phyloP scores from a whole-genome alignment of 2,329 filamentous ascomycete species.

The Fusarium vanettenii region DNA sequence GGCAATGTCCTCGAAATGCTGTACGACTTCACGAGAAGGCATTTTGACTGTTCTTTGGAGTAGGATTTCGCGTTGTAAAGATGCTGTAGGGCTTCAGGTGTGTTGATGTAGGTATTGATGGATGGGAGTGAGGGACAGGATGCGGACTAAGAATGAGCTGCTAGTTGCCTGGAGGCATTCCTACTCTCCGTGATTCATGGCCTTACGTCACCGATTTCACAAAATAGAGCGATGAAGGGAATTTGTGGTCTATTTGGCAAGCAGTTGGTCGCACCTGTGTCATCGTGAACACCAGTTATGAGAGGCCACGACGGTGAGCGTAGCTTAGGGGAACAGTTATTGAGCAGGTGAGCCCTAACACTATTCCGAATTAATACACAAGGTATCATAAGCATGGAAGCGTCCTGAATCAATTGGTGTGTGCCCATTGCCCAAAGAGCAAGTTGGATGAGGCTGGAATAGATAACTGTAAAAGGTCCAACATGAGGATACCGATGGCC shows the following conservation, averaged over 20 bases:
- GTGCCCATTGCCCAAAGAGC: not conserved
- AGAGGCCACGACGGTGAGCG: not conserved
- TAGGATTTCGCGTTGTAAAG: too few relatives aligned
- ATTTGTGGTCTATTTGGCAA: not conserved
- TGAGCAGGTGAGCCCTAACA: not conserved
- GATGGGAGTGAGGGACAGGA: not conserved
- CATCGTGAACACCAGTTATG: not conserved
- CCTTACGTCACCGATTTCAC: not conserved
- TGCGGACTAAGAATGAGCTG: too few relatives aligned
- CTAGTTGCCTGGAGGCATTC: not conserved
- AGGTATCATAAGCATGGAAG: not conserved
- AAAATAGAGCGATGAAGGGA: not conserved
- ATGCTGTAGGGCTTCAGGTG: not conserved
- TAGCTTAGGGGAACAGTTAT: not conserved
- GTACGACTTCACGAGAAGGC: conserved; percentile 38
- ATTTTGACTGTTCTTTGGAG: conserved; percentile 4
- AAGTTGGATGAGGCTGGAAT: not conserved
- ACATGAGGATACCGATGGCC: not conserved
- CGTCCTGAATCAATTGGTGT: not conserved
- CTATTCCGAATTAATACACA: not conserved
- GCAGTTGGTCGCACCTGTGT: conserved; percentile 16
- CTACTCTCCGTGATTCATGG: not conserved
- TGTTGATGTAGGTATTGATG: not conserved
- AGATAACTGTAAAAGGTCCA: not conserved
- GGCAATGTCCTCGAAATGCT: conserved; percentile 25